A percentile compares a stretch with the other conserved stretches of the same genome.
Conservation (phyloP, 2,329 filamentous ascomycete genomes). For the Raffaelea deltoideospora region DNA sequence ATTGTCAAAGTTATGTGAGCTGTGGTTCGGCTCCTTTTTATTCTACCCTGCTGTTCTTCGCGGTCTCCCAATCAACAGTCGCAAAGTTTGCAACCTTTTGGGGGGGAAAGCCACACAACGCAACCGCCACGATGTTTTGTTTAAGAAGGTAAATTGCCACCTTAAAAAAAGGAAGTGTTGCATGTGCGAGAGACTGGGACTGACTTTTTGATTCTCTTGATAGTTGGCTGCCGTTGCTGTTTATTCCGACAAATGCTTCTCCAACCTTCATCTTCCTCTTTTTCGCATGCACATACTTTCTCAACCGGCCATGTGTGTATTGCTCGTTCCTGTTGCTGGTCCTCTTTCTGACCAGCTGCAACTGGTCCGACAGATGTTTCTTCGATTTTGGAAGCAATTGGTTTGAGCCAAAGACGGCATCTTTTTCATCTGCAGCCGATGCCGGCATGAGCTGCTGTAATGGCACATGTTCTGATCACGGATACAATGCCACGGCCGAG, state of each 20-base stretch:
- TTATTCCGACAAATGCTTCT: constrained; percentile 75
- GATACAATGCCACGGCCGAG: constrained; percentile 28
- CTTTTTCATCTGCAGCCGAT: constrained; percentile 17
- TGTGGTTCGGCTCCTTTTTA: no score
- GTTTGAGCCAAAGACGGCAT: constrained; percentile 61
- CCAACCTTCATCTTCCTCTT: constrained; percentile 77
- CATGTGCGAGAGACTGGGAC: neutral
- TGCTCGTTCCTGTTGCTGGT: constrained; percentile 92
- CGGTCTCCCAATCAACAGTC: no score
- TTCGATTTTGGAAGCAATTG: constrained; percentile 87
- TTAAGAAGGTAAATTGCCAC: constrained; percentile 39
- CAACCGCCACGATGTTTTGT: constrained; percentile 41
- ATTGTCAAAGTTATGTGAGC: no score
- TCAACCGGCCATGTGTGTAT: constrained; percentile 94
- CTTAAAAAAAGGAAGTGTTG: neutral
- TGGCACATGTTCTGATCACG: constrained; percentile 10
- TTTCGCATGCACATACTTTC: constrained; percentile 85
- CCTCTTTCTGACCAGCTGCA: constrained; percentile 49
- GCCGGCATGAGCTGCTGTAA: neutral
- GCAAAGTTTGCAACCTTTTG: no score
- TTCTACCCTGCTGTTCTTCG: no score
- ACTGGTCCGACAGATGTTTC: constrained; percentile 82
- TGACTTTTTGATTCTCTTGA: neutral
- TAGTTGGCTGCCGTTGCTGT: constrained; percentile 76
- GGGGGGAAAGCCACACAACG: no score